A percentile compares a stretch with the other conserved stretches of the same genome.
phyloP scores from a whole-genome alignment of 164 flowering plant species.

The Macadamia tetraphylla region DNA sequence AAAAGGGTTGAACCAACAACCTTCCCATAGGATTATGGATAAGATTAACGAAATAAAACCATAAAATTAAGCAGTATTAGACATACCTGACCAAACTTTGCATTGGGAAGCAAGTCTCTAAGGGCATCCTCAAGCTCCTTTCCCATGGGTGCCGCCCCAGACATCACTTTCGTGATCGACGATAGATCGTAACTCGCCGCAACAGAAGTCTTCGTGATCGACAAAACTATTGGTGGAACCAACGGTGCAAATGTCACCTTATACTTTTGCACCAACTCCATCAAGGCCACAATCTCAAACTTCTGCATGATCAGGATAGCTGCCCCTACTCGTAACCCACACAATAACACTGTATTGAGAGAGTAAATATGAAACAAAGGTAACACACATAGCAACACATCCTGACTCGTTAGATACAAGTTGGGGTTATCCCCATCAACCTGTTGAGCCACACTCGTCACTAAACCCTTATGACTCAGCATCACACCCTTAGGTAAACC shows the following conservation, averaged over 20 bases:
- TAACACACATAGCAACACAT: slow-evolving; percentile 70
- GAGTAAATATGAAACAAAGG: slow-evolving; percentile 90
- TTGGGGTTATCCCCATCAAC: slow-evolving; percentile 96
- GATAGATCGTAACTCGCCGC: slow-evolving; percentile 65
- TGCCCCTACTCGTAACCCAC: slow-evolving; percentile 71
- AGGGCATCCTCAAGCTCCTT: slow-evolving; percentile 86
- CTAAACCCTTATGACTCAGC: slow-evolving; percentile 69
- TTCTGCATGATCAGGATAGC: slow-evolving; percentile 76
- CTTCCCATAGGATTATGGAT: too few species aligned
- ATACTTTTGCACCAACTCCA: slow-evolving; percentile 59
- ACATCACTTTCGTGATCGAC: slow-evolving; percentile 59
- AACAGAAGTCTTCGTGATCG: slow-evolving; percentile 58
- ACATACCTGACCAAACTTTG: slow-evolving; percentile 80
- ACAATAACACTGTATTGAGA: slow-evolving; percentile 63
- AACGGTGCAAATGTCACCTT: slow-evolving; percentile 74
- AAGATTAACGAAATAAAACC: too few species aligned
- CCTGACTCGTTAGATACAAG: slow-evolving; percentile 47
- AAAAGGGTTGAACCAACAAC: too few species aligned
- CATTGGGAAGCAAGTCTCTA: slow-evolving; percentile 64
- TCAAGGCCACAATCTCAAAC: slow-evolving; percentile 48
- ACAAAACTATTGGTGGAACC: slow-evolving; percentile 85
- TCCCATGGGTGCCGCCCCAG: slow-evolving; percentile 90
- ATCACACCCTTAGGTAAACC: slow-evolving; percentile 93
- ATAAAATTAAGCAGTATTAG: too few species aligned
- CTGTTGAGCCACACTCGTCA: slow-evolving; percentile 87